Conservation (phyloP, 306 rosid genomes). For the Cicer chorassanicum region DNA sequence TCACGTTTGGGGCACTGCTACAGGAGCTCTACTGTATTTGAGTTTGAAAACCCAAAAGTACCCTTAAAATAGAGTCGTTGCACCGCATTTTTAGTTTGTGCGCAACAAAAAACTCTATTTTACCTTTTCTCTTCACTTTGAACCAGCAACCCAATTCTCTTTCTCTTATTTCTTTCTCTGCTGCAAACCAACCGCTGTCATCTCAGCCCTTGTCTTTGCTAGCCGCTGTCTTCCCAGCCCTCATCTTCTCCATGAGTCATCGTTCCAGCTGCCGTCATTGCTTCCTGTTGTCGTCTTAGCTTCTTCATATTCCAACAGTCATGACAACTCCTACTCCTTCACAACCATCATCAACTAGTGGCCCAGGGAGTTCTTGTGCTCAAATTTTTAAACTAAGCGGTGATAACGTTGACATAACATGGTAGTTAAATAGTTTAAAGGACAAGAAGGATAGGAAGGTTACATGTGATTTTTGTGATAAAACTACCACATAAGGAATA, state of each 20-base stretch:
- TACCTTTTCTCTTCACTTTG: too few species aligned
- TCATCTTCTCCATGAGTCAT: too few species aligned
- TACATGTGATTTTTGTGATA: neutral
- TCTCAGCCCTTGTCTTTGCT: neutral
- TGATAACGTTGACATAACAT: neutral
- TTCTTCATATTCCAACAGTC: neutral
- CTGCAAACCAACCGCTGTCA: neutral
- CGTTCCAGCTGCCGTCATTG: neutral
- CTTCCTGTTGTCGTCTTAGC: neutral
- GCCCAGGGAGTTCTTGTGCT: neutral
- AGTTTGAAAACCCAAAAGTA: neutral
- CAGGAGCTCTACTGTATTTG: neutral
- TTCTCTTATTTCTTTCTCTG: neutral
- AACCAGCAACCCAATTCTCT: neutral
- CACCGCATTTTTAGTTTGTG: too few species aligned
- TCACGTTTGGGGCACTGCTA: neutral
- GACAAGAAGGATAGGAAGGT: neutral
- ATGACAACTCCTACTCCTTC: neutral
- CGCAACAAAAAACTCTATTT: too few species aligned
- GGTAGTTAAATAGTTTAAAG: neutral
- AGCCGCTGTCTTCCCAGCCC: neutral
- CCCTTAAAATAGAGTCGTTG: neutral
- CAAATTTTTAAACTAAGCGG: neutral
- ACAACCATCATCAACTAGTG: neutral
- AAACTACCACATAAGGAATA: neutral